phyloP scores from a whole-genome alignment of 2,329 filamentous ascomycete genomes.

The Teratosphaeria epicoccoides region DNA sequence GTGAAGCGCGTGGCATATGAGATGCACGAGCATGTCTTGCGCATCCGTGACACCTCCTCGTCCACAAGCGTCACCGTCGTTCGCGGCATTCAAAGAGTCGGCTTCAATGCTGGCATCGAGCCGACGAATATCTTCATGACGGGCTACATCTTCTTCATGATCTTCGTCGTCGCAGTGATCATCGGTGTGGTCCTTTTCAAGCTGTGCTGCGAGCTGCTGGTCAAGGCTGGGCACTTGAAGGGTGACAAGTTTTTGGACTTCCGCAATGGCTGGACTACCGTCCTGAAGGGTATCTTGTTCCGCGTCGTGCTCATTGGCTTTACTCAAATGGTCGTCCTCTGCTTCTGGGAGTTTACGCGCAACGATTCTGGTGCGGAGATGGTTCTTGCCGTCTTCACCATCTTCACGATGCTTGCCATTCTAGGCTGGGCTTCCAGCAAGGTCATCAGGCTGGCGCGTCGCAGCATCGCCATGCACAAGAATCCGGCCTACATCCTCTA shows the following conservation, averaged over 20 bases:
- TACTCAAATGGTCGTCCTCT: constrained; percentile 81
- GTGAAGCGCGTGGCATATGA: constrained; percentile 43
- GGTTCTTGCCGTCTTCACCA: constrained; percentile 78
- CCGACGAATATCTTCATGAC: constrained; percentile 89
- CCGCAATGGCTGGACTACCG: constrained; percentile 84
- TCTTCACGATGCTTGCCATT: constrained; percentile 67
- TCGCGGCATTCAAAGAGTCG: constrained; percentile 77
- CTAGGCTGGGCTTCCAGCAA: constrained; percentile 81
- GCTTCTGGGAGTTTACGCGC: constrained; percentile 85
- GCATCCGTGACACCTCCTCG: constrained; percentile 14
- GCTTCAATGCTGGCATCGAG: constrained; percentile 76
- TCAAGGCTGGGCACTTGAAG: constrained; percentile 68
- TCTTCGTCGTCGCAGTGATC: constrained; percentile 68
- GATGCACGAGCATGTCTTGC: constrained; percentile 34
- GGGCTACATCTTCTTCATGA: constrained; percentile 75
- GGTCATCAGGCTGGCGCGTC: constrained; percentile 78
- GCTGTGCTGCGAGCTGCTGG: constrained; percentile 63
- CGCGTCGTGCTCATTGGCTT: constrained; percentile 81
- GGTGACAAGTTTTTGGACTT: constrained; percentile 83
- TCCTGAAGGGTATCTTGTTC: constrained; percentile 89
- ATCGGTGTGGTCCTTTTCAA: constrained; percentile 70
- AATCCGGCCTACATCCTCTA: constrained; percentile 96
- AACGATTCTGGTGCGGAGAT: constrained; percentile 77
- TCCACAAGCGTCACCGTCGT: constrained; percentile 39
- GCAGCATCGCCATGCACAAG: constrained; percentile 83